A percentile compares a stretch with the other conserved stretches of the same genome.
Conservation (phyloP, 2,329 filamentous ascomycete species). For the Cryoendolithus antarcticus region DNA sequence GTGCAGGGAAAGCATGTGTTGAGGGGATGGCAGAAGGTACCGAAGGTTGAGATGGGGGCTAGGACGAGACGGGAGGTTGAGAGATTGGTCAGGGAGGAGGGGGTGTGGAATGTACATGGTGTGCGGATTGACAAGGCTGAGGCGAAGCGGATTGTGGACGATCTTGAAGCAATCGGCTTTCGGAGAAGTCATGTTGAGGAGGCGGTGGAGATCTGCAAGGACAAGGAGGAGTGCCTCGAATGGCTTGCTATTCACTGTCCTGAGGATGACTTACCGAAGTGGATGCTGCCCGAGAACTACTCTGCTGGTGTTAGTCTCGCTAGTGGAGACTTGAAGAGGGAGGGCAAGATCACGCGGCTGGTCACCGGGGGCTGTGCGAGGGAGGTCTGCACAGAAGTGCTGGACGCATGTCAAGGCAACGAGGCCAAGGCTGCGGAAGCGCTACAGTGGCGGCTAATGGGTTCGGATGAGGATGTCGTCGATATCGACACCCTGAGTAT, state of each 20-base stretch:
- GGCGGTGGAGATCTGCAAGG: conserved; percentile 75
- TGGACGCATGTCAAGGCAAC: conserved; percentile 57
- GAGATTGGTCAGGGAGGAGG: conserved; percentile 60
- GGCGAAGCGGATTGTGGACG: conserved; percentile 52
- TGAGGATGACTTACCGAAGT: conserved; percentile 86
- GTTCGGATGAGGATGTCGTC: conserved; percentile 20
- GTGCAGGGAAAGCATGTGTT: conserved; percentile 24
- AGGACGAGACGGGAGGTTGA: conserved; percentile 71
- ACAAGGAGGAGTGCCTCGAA: conserved; percentile 82
- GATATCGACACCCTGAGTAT: background rate
- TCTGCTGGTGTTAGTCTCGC: conserved; percentile 80
- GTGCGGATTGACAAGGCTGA: conserved; percentile 50
- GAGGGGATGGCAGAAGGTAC: conserved; percentile 72
- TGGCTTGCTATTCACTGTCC: conserved; percentile 96
- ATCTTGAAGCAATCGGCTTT: conserved; percentile 68
- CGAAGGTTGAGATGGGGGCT: conserved; percentile 86
- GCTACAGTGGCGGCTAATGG: conserved; percentile 59
- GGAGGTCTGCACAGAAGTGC: conserved; percentile 68
- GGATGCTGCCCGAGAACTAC: conserved; percentile 87
- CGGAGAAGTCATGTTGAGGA: conserved; percentile 82
- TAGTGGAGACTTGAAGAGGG: conserved; percentile 65
- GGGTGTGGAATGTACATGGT: conserved; percentile 76
- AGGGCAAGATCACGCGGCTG: conserved; percentile 71
- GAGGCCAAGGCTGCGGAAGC: conserved; percentile 66
- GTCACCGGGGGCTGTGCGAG: conserved; percentile 71